These are phyloP conservation scores for Jamesozyma spencerorum DNA, from an alignment of 805 yeast species.

Conservation along the genomic window DNA sequence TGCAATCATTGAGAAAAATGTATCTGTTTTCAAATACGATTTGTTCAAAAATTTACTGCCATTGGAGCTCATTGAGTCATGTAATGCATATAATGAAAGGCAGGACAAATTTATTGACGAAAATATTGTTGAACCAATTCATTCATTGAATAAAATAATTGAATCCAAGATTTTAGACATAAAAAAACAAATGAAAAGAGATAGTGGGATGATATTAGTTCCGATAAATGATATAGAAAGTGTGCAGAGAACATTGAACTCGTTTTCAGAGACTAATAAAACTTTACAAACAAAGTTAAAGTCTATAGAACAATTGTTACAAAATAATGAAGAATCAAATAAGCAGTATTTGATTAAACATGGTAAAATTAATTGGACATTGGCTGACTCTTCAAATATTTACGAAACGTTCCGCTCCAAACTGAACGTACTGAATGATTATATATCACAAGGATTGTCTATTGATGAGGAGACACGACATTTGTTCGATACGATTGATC, in stretches of 20 bases:
- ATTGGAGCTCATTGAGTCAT: slow-evolving; percentile 50
- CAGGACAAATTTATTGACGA: slow-evolving; percentile 43
- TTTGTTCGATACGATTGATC: slow-evolving; percentile 42
- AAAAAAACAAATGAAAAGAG: too few species aligned
- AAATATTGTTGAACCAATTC: slow-evolving; percentile 41
- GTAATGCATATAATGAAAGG: slow-evolving; percentile 60
- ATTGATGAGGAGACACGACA: slow-evolving; percentile 50
- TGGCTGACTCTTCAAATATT: slow-evolving; percentile 41
- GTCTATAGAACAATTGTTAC: slow-evolving; percentile 39
- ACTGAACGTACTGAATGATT: slow-evolving; percentile 37
- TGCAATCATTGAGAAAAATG: slow-evolving; percentile 29
- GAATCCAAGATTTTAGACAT: slow-evolving; percentile 29
- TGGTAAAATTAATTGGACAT: slow-evolving; percentile 48
- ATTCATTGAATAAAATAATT: slow-evolving; percentile 38
- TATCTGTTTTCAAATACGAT: slow-evolving; percentile 4
- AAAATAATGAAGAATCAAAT: slow-evolving; percentile 49
- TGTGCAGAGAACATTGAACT: slow-evolving; percentile 33
- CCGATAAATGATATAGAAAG: slow-evolving; percentile 49
- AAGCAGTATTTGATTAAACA: slow-evolving; percentile 36
- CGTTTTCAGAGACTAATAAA: slow-evolving; percentile 13
- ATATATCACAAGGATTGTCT: slow-evolving; percentile 45
- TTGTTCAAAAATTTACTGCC: slow-evolving; percentile 64
- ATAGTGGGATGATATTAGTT: not conserved
- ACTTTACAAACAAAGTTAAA: slow-evolving; percentile 37
- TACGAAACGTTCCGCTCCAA: slow-evolving; percentile 31